phyloP scores from a whole-genome alignment of 345 rosid species.

The Dipteronia sinensis region DNA sequence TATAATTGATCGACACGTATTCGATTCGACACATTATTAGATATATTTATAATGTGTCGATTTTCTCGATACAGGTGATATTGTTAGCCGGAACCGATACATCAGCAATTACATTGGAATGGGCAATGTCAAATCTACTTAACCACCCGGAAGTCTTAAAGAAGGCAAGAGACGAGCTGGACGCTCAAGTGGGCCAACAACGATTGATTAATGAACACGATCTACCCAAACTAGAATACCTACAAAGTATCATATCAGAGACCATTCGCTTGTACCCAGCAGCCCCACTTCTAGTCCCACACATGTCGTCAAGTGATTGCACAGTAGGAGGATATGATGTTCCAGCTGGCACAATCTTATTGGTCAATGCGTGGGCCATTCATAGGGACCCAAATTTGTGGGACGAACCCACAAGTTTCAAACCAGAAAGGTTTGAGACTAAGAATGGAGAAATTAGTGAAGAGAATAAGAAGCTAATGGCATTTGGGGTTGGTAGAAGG shows the following conservation, averaged over 20 bases:
- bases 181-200: conserved; percentile 36
- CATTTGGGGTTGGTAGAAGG: conserved; percentile 54
- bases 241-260: conserved; percentile 44
- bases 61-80: conserved; percentile 25
- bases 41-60: no score
- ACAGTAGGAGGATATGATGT: conserved; percentile 39
- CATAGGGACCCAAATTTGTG: conserved; percentile 40
- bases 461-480: conserved; percentile 36
- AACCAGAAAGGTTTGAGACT: conserved; percentile 51
- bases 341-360: conserved; percentile 37
- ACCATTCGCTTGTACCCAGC: conserved; percentile 45
- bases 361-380: conserved; percentile 52
- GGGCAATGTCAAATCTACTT: conserved; percentile 54
- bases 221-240: conserved; percentile 35
- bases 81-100: conserved; percentile 56
- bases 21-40: no score
- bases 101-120: conserved; percentile 48
- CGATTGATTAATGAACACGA: conserved; percentile 42
- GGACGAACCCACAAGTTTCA: conserved; percentile 45
- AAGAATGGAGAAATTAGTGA: conserved; percentile 3
- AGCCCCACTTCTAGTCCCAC: conserved; percentile 47
- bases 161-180: conserved; percentile 42
- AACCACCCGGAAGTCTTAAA: conserved; percentile 34
- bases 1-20: no score
- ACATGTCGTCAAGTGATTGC: conserved; percentile 44